phyloP scores from a whole-genome alignment of 768 basidiomycete species.

The Cystobasidium onofrii region DNA sequence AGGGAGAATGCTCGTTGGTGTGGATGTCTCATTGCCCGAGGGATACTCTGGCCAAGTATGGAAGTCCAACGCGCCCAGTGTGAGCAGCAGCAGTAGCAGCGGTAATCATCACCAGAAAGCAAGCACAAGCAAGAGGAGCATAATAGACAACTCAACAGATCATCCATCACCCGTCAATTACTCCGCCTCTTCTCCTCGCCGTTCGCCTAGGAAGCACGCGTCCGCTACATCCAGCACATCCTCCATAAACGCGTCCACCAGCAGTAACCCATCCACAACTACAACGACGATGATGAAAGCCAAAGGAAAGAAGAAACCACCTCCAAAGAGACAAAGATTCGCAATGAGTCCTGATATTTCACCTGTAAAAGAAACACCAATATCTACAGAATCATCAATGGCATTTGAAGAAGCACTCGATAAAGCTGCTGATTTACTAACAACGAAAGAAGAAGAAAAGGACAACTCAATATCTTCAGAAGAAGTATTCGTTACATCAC shows the following conservation, averaged over 20 bases:
- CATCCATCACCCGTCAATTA: background rate
- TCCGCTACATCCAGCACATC: background rate
- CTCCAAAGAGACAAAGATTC: conserved; percentile 5
- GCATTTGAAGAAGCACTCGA: background rate
- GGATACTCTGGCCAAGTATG: conserved; percentile 28
- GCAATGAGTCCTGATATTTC: conserved; percentile 20
- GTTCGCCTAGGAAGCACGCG: conserved; percentile 16
- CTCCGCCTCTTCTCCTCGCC: background rate
- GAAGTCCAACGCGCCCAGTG: conserved; percentile 18
- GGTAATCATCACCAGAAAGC: background rate
- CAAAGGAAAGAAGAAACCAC: conserved; percentile 8
- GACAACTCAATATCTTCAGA: background rate
- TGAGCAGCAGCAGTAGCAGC: conserved; percentile 9
- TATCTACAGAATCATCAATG: background rate
- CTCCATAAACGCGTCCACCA: background rate
- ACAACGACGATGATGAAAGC: background rate
- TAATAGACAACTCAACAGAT: background rate
- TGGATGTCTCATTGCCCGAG: background rate
- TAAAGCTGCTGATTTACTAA: background rate
- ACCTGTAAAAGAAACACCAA: conserved; percentile 9
- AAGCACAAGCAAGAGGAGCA: background rate
- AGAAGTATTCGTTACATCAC: background rate
- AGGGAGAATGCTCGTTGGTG: conserved; percentile 18
- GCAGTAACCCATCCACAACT: conserved; percentile 3
- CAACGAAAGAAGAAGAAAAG: background rate